Percentiles rank a stretch among this genome's conserved stretches.
Evolutionary conservation across 2,329 filamentous ascomycete species (phyloP).

Genomic region (Calonectria ilicicola): DNA sequence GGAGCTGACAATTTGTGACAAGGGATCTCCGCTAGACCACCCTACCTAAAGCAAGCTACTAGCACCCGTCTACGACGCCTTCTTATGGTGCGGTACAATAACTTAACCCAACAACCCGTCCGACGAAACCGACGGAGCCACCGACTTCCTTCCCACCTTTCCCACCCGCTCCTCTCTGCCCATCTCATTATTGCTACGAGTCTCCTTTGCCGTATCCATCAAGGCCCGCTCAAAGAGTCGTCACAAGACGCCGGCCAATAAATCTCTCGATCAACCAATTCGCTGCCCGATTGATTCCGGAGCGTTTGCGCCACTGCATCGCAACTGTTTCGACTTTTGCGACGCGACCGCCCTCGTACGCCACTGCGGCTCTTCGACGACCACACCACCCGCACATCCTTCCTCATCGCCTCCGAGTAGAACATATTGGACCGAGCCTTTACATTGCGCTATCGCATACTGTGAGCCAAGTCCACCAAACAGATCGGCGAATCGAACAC

Average conservation of each 20-base stretch:
- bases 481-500: slow-evolving; percentile 29
- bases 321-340: slow-evolving; percentile 36
- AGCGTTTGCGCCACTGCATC: slow-evolving; percentile 35
- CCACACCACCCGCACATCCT: slow-evolving; percentile 18
- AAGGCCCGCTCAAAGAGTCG: slow-evolving; percentile 16
- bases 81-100: slow-evolving; percentile 22
- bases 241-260: slow-evolving; percentile 26
- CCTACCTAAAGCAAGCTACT: slow-evolving; percentile 23
- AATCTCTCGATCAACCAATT: slow-evolving; percentile 29
- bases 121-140: slow-evolving; percentile 22
- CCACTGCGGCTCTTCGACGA: slow-evolving; percentile 26
- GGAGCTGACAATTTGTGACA: slow-evolving; percentile 27
- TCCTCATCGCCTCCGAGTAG: background rate
- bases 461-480: slow-evolving; percentile 12
- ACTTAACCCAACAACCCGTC: slow-evolving; percentile 22
- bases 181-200: slow-evolving; percentile 6
- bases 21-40: slow-evolving; percentile 28
- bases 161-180: slow-evolving; percentile 13
- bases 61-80: slow-evolving; percentile 24
- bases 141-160: slow-evolving; percentile 10
- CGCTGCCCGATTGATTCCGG: slow-evolving; percentile 26
- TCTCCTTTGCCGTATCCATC: slow-evolving; percentile 14
- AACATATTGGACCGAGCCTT: background rate
- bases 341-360: slow-evolving; percentile 31
- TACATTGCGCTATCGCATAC: background rate